Conservation (phyloP, 192 early-diverging fungal genomes). For the Coemansia biformis region DNA sequence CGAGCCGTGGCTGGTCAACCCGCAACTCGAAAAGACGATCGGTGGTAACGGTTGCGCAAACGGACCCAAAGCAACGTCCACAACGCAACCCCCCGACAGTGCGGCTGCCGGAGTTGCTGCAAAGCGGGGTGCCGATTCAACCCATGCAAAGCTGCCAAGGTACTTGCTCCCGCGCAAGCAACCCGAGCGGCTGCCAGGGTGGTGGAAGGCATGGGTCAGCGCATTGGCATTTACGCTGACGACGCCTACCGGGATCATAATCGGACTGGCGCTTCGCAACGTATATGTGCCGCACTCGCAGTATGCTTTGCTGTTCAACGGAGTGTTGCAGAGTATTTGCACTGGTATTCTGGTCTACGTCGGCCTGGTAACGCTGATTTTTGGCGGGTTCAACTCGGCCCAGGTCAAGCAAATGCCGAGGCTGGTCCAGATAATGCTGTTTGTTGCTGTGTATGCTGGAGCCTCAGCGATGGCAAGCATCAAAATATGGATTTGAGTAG, state of each 20-base stretch:
- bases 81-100: constrained; percentile 2
- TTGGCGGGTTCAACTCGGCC: constrained; percentile 56
- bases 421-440: constrained; percentile 15
- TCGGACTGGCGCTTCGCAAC: constrained; percentile 65
- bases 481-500: constrained; percentile 37
- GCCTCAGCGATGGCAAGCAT: constrained; percentile 37
- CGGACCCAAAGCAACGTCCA: not conserved
- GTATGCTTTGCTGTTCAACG: constrained; percentile 56
- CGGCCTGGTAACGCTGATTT: constrained; percentile 62
- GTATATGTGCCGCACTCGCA: constrained; percentile 58
- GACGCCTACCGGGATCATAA: constrained; percentile 70
- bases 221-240: constrained; percentile 57
- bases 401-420: constrained; percentile 26
- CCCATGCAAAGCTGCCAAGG: too few species aligned
- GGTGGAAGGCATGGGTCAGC: constrained; percentile 52
- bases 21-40: constrained; percentile 27
- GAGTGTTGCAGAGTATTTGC: constrained; percentile 66
- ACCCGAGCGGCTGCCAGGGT: constrained; percentile 37
- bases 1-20: constrained; percentile 48
- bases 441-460: constrained; percentile 37
- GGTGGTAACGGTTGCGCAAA: too few species aligned
- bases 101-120: too few species aligned
- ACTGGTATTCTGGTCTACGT: constrained; percentile 73
- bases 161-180: constrained; percentile 20
- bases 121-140: too few species aligned